Percentiles rank a stretch among this genome's conserved stretches.
Conservation (phyloP, 2,329 filamentous ascomycete species). For the Paracoccidioides lutzii region DNA sequence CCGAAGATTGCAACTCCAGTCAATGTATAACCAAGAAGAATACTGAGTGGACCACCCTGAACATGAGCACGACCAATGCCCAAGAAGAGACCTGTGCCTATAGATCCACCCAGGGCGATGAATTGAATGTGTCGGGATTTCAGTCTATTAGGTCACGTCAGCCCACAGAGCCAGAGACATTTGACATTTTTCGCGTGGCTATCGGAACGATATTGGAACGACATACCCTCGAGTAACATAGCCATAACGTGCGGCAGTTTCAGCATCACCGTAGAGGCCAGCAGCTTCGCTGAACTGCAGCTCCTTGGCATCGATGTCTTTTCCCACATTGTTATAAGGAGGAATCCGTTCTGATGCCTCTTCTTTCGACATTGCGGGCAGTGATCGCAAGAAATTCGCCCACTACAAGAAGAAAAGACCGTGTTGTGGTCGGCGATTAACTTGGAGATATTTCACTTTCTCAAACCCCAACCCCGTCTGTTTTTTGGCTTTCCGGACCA, state of each 20-base stretch:
- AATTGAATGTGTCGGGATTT: slow-evolving; percentile 46
- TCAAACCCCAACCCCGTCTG: background rate
- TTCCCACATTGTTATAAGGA: slow-evolving; percentile 10
- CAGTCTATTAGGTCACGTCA: slow-evolving; percentile 16
- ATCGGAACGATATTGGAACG: slow-evolving; percentile 9
- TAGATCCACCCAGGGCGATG: slow-evolving; percentile 48
- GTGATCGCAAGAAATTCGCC: background rate
- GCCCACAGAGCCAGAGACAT: background rate
- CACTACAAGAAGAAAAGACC: background rate
- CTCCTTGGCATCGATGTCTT: slow-evolving; percentile 17
- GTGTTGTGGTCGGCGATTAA: background rate
- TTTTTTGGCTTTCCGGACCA: background rate
- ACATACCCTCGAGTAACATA: slow-evolving; percentile 39
- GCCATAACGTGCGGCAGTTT: slow-evolving; percentile 39
- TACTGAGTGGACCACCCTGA: slow-evolving; percentile 26
- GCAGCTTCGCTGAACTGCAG: slow-evolving; percentile 35
- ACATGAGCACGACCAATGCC: slow-evolving; percentile 41
- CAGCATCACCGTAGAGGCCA: slow-evolving; percentile 40
- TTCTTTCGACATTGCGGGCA: slow-evolving; percentile 1
- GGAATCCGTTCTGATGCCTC: background rate
- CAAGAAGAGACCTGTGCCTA: slow-evolving; percentile 44
- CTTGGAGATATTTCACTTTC: background rate
- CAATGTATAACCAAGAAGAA: slow-evolving; percentile 39
- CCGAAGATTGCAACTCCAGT: slow-evolving; percentile 35
- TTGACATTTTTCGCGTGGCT: background rate